Conservation (phyloP, 1,284 basidiomycete species). For the Austroboletus rostrupii region DNA sequence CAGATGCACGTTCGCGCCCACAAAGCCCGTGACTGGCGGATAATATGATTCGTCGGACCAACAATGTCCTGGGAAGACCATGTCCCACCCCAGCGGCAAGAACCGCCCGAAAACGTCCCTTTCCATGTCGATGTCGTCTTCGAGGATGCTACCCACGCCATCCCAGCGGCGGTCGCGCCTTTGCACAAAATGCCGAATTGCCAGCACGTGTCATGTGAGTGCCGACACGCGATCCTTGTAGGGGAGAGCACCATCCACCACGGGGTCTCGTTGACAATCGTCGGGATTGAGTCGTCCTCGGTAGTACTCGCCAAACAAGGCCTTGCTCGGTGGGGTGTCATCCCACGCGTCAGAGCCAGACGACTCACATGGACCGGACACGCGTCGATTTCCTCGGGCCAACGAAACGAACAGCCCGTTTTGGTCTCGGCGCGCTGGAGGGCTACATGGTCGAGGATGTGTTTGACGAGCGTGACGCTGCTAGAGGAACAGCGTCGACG, state of each 20-base stretch:
- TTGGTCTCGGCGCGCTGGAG: conserved; percentile 27
- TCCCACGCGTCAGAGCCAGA: conserved; percentile 37
- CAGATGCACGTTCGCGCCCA: conserved; percentile 40
- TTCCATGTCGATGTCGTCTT: conserved; percentile 82
- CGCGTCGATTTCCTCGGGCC: conserved; percentile 43
- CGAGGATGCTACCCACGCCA: conserved; percentile 53
- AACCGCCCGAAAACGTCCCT: conserved; percentile 50
- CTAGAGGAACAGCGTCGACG: conserved; percentile 44
- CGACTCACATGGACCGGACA: conserved; percentile 22
- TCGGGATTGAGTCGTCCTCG: conserved; percentile 40
- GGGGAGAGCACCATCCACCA: conserved; percentile 50
- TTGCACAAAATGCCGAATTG: conserved; percentile 46
- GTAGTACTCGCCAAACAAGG: conserved; percentile 40
- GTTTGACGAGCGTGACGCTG: conserved; percentile 34
- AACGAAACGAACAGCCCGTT: conserved; percentile 32
- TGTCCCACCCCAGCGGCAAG: conserved; percentile 68
- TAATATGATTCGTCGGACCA: conserved; percentile 61
- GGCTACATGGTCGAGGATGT: conserved; percentile 42
- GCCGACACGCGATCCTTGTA: conserved; percentile 69
- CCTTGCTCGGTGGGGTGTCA: not conserved
- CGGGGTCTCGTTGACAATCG: conserved; percentile 38
- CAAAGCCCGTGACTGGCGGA: conserved; percentile 26
- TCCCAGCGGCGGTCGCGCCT: conserved; percentile 16
- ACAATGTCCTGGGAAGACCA: conserved; percentile 72
- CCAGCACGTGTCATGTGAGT: conserved; percentile 64